Conservation (phyloP, 768 basidiomycete genomes). For the Macrolepiota albuminosa region DNA sequence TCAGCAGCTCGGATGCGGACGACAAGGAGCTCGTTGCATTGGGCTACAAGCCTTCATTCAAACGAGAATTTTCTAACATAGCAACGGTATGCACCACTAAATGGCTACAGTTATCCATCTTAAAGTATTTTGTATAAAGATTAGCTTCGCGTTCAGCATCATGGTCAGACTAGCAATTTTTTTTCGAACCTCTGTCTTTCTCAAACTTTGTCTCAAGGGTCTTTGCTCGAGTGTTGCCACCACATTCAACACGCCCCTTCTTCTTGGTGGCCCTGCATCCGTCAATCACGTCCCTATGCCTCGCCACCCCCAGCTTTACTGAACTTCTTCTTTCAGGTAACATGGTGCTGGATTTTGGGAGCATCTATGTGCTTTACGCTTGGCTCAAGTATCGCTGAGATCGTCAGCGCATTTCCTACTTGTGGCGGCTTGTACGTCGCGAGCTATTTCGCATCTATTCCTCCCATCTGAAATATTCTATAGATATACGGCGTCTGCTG, state of each 20-base stretch:
- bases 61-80: slow-evolving; percentile 79
- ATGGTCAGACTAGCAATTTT: slow-evolving; percentile 38
- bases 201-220: slow-evolving; percentile 32
- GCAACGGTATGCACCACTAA: slow-evolving; percentile 50
- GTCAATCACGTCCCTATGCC: slow-evolving; percentile 28
- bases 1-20: slow-evolving; percentile 43
- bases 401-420: slow-evolving; percentile 72
- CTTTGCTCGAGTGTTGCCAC: slow-evolving; percentile 74
- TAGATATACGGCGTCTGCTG: slow-evolving; percentile 80
- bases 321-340: slow-evolving; percentile 30
- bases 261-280: slow-evolving; percentile 65
- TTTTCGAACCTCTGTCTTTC: background rate
- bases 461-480: background rate
- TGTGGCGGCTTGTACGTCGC: slow-evolving; percentile 63
- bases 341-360: slow-evolving; percentile 76
- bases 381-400: slow-evolving; percentile 70
- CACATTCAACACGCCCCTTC: slow-evolving; percentile 71
- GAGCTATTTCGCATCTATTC: background rate
- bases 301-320: background rate
- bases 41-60: slow-evolving; percentile 77
- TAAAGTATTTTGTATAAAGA: slow-evolving; percentile 28
- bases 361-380: slow-evolving; percentile 71
- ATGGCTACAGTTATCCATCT: background rate
- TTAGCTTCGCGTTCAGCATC: slow-evolving; percentile 75
- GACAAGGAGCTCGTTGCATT: slow-evolving; percentile 61